Conservation (phyloP, 202 grass and related monocot species). For the Elaeis oleifera region DNA sequence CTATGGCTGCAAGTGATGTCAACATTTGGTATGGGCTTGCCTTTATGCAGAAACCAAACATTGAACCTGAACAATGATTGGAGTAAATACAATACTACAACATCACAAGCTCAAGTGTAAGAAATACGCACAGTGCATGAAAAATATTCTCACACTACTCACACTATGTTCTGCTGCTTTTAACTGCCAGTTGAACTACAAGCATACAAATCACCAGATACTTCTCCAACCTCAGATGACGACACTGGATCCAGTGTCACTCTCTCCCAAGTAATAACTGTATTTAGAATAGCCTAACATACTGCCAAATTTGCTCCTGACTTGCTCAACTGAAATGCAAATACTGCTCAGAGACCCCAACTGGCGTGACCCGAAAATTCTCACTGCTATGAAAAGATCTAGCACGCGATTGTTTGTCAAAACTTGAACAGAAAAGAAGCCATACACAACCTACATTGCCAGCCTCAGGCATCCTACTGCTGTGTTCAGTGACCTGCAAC, state of each 20-base stretch:
- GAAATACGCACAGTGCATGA: not conserved
- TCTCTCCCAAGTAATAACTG: not conserved
- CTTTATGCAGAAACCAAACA: constrained; percentile 9
- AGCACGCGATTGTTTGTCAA: not conserved
- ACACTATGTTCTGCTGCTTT: not conserved
- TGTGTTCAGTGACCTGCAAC: too few species aligned
- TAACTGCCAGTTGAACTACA: not conserved
- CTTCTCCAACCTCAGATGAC: constrained; percentile 1
- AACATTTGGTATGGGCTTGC: constrained; percentile 17
- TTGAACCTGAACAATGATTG: constrained; percentile 10
- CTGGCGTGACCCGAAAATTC: not conserved
- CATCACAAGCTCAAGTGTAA: not conserved
- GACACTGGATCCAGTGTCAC: constrained; percentile 9
- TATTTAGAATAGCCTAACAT: not conserved
- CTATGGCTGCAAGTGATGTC: constrained; percentile 12
- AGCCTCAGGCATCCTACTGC: not conserved
- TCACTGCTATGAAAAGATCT: not conserved
- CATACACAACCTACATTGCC: not conserved
- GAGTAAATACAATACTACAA: not conserved
- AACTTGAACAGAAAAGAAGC: constrained; percentile 1
- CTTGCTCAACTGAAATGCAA: not conserved
- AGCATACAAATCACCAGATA: not conserved
- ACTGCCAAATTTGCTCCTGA: not conserved
- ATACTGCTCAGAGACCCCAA: not conserved
- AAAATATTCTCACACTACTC: not conserved